Evolutionary conservation across 2,329 filamentous ascomycete species (phyloP), one percentile per base, ranked within the genome.

Genomic region (Dactylellina drechsleri): DNA sequence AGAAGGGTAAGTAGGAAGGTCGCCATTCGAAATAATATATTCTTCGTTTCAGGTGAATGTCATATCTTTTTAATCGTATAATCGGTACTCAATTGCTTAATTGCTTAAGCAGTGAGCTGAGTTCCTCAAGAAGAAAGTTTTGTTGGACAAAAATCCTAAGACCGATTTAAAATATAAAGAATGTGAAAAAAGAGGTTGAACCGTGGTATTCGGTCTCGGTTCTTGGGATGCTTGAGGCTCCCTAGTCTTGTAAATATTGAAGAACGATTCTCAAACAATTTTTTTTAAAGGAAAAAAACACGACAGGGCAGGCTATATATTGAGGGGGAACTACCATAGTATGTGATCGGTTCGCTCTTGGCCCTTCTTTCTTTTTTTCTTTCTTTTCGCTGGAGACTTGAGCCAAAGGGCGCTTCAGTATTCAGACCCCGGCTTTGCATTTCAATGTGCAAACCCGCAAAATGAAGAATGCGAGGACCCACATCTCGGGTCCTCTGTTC

Each of bases 341-440:
- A n/a, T n/a, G n/a, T 45, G 43, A 71, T 65, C 64, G 64, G 52
- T 65, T 71, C 59, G 28, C 45, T 64, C 66, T 65, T 64, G 50
- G 66, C 66, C 64, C 23, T 23, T 23, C 23, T 23, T 62, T 28
- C 26, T 60, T 23, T 23, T 4, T 23, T 62, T 28, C 26, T 60
- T 64, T 64, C 67, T 40, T 20, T 15, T n/a, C 56, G 23, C 49
- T 28, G 52, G 59, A 65, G 64, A 64, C 52, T 64, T 47, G 71
- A 75, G 71, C 71, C 61, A 64, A 68, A 65, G 31, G 31, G 31
- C 31, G 31, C 31, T 36, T 36, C 31, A 36, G 31, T 36, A 7
- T 36, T 36, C 31, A 5, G 6, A 36, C 31, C 31, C 31, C 31
- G 6, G 31, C 10, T 36, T 36, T 36, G 31, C 31, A 36, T 36